These are phyloP conservation scores for Phytophthora parvispora DNA, from an alignment of 352 stramenopile genomes.

Conservation along the genomic window DNA sequence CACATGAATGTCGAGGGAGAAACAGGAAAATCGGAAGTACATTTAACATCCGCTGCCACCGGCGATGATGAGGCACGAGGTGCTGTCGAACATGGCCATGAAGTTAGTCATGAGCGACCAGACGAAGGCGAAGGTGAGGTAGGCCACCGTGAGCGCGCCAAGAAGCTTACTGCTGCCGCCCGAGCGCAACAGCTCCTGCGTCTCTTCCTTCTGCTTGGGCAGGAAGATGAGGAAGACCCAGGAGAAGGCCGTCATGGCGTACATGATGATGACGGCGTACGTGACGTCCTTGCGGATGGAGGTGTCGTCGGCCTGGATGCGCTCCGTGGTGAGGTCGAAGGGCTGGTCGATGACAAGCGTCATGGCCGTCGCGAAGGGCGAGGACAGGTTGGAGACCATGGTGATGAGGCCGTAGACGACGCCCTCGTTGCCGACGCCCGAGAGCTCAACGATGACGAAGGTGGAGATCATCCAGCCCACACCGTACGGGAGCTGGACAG, in stretches of 20 bases:
- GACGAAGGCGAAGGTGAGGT: conserved; percentile 14
- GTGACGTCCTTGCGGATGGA: conserved; percentile 27
- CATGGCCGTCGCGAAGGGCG: conserved; percentile 28
- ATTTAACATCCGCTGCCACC: conserved; percentile 1
- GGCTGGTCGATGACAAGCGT: conserved; percentile 28
- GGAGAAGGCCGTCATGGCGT: conserved; percentile 13
- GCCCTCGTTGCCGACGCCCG: conserved; percentile 25
- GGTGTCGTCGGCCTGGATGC: conserved; percentile 24
- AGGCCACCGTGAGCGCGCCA: conserved; percentile 6
- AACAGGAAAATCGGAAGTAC: background rate
- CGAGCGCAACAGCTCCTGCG: conserved; percentile 8
- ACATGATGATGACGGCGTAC: conserved; percentile 32
- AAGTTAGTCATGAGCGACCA: conserved; percentile 27
- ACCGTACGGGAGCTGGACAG: conserved; percentile 47
- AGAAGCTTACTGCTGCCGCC: conserved; percentile 17
- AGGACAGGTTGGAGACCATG: conserved; percentile 24
- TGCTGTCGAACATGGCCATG: conserved; percentile 24
- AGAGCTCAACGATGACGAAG: conserved; percentile 30
- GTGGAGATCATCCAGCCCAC: conserved; percentile 52
- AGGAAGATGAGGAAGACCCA: conserved; percentile 21
- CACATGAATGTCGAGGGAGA: background rate
- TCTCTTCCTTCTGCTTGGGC: conserved; percentile 15
- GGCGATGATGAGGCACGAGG: conserved; percentile 18
- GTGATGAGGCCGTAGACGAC: conserved; percentile 34
- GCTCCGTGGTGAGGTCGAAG: conserved; percentile 36